Conservation (phyloP, 768 basidiomycete genomes). For the Coprinopsis strossmayeri region DNA sequence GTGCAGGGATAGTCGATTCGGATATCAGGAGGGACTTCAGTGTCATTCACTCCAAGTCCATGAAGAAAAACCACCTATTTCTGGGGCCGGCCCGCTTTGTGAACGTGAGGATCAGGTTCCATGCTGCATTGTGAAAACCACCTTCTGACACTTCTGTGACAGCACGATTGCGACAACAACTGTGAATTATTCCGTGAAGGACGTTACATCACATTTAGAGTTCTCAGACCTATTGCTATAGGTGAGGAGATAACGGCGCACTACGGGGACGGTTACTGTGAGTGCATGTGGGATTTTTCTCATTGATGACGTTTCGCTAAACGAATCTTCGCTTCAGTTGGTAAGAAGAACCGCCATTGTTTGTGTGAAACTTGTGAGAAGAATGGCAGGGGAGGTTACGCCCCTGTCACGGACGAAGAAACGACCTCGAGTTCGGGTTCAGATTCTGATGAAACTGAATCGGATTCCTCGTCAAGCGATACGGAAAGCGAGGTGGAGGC, state of each 20-base stretch:
- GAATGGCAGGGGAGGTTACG: constrained; percentile 69
- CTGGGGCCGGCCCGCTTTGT: constrained; percentile 89
- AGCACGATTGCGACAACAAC: constrained; percentile 91
- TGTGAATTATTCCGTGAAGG: constrained; percentile 86
- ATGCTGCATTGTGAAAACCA: constrained; percentile 18
- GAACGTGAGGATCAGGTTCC: constrained; percentile 52
- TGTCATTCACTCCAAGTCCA: constrained; percentile 85
- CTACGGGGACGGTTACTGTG: constrained; percentile 88
- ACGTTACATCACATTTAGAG: constrained; percentile 83
- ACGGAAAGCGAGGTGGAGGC: constrained; percentile 35
- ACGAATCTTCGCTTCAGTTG: constrained; percentile 22
- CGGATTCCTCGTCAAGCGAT: constrained; percentile 32
- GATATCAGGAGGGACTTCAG: constrained; percentile 86
- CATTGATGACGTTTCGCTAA: constrained; percentile 13
- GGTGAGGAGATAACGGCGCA: constrained; percentile 89
- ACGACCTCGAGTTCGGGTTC: constrained; percentile 23
- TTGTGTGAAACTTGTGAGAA: constrained; percentile 85
- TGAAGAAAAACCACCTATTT: constrained; percentile 90
- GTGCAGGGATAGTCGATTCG: constrained; percentile 66
- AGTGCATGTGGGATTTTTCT: constrained; percentile 25
- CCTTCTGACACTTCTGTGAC: constrained; percentile 17
- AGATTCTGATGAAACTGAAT: constrained; percentile 43
- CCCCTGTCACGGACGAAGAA: constrained; percentile 44
- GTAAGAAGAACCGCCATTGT: constrained; percentile 44
- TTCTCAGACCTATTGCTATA: constrained; percentile 66